Conservation (phyloP, 208 protist species). For the Hexamita inflata region DNA sequence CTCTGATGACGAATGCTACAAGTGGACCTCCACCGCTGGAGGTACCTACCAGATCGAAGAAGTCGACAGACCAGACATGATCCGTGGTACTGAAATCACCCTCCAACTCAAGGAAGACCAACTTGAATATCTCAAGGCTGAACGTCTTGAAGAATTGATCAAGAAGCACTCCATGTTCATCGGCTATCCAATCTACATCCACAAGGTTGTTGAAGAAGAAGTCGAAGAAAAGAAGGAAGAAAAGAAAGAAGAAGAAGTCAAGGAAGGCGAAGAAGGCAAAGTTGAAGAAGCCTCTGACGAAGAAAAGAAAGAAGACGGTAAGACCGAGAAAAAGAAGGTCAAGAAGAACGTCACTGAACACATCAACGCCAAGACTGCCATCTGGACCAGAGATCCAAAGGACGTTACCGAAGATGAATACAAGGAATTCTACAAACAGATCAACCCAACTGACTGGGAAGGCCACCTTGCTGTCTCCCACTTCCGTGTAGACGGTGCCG, state of each 20-base stretch:
- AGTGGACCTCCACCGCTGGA: constrained; percentile 87
- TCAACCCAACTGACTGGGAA: constrained; percentile 72
- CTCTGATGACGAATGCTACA: constrained; percentile 83
- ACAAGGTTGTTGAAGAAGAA: constrained; percentile 50
- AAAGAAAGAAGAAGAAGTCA: constrained; percentile 55
- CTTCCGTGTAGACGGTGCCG: constrained; percentile 87
- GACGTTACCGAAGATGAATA: constrained; percentile 93
- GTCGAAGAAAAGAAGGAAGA: constrained; percentile 54
- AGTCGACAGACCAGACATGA: constrained; percentile 63
- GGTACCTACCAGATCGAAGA: constrained; percentile 80
- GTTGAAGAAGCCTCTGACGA: constrained; percentile 47
- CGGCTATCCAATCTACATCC: constrained; percentile 83
- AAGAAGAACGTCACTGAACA: constrained; percentile 67
- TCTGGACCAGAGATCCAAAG: constrained; percentile 81
- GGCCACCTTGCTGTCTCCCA: constrained; percentile 79
- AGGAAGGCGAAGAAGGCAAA: constrained; percentile 60
- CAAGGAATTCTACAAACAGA: constrained; percentile 87
- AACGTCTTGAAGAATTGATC: constrained; percentile 69
- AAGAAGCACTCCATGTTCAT: constrained; percentile 96
- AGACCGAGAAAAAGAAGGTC: constrained; percentile 60
- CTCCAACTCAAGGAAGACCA: constrained; percentile 90
- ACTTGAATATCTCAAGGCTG: constrained; percentile 75
- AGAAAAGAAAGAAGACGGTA: constrained; percentile 45
- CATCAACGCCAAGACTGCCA: constrained; percentile 90
- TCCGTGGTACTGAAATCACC: constrained; percentile 81